These are phyloP conservation scores for Acrocalymma vagum DNA, from an alignment of 2,329 filamentous ascomycete species.

Conservation along the genomic window DNA sequence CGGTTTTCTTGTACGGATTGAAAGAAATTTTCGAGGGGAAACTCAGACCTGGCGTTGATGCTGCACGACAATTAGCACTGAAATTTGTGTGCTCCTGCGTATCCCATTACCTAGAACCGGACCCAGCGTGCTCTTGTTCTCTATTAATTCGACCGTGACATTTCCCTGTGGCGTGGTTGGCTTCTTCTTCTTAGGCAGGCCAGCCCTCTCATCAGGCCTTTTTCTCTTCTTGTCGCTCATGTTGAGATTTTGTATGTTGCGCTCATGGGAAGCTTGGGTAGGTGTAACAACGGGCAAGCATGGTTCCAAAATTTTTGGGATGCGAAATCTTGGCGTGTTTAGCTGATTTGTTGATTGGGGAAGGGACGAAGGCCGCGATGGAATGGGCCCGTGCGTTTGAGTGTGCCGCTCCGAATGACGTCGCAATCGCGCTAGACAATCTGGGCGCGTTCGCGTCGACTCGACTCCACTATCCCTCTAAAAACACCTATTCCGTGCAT, in stretches of 20 bases:
- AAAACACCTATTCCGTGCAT: no score
- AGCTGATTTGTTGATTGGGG: slow-evolving; percentile 12
- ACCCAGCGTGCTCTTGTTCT: slow-evolving; percentile 57
- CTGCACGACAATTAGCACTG: slow-evolving; percentile 26
- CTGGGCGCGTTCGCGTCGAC: no score
- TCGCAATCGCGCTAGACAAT: slow-evolving; percentile 14
- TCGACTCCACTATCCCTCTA: no score
- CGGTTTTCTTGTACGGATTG: slow-evolving; percentile 57
- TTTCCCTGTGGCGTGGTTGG: slow-evolving; percentile 48
- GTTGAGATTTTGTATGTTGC: slow-evolving; percentile 17
- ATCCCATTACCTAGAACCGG: slow-evolving; percentile 59
- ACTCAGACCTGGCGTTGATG: slow-evolving; percentile 53
- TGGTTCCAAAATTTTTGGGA: slow-evolving; percentile 32
- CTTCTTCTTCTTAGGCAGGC: slow-evolving; percentile 54
- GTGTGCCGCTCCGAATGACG: slow-evolving; percentile 18
- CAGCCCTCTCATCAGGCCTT: slow-evolving; percentile 37
- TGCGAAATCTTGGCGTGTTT: slow-evolving; percentile 29
- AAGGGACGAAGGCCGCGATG: slow-evolving; percentile 3
- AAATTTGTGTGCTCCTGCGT: background rate
- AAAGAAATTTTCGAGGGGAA: slow-evolving; percentile 53
- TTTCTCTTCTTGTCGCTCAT: slow-evolving; percentile 51
- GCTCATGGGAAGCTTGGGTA: slow-evolving; percentile 9
- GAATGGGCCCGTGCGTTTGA: slow-evolving; percentile 10
- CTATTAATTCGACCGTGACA: slow-evolving; percentile 55
- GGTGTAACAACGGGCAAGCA: slow-evolving; percentile 10